phyloP scores from a whole-genome alignment of 1,284 basidiomycete species.

The Fomitiporia mediterranea region DNA sequence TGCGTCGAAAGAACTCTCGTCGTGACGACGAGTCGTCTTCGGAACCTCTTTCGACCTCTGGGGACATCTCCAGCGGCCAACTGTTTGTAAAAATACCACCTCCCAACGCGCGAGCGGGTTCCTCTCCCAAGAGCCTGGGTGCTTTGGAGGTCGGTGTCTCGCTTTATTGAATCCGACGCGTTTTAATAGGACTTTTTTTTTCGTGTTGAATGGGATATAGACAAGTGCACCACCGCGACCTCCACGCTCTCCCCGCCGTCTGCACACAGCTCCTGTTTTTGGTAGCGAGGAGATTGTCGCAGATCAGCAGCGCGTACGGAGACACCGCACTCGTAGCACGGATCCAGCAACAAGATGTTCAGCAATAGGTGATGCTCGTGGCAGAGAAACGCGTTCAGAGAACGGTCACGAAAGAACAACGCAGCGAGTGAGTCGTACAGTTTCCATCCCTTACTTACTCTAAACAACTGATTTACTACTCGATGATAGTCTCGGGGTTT shows the following conservation, averaged over 20 bases:
- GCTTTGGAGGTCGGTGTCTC: conserved; percentile 5
- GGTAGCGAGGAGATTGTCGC: background rate
- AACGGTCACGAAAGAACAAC: conserved; percentile 7
- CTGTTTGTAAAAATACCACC: conserved; percentile 20
- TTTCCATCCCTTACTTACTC: background rate
- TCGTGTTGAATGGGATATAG: conserved; percentile 5
- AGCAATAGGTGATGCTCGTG: conserved; percentile 9
- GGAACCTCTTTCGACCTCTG: conserved; percentile 12
- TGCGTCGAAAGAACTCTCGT: conserved; percentile 14
- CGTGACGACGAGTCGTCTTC: conserved; percentile 16
- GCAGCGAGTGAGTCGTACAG: conserved; percentile 13
- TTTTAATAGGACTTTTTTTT: conserved; percentile 5
- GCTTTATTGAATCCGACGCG: background rate
- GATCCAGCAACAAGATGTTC: conserved; percentile 9
- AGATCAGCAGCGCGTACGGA: background rate
- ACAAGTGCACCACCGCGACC: conserved; percentile 13
- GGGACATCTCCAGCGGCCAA: conserved; percentile 18
- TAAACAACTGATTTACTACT: no score
- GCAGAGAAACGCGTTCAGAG: conserved; percentile 19
- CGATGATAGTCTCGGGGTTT: conserved; percentile 27
- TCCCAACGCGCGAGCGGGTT: conserved; percentile 1
- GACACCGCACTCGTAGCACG: conserved; percentile 14
- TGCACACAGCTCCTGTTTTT: background rate
- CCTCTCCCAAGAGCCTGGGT: conserved; percentile 12
- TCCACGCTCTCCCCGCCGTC: conserved; percentile 14